Percentiles rank a stretch among this genome's conserved stretches.
Conservation (phyloP, 768 basidiomycete genomes). For the Piloderma croceum region DNA sequence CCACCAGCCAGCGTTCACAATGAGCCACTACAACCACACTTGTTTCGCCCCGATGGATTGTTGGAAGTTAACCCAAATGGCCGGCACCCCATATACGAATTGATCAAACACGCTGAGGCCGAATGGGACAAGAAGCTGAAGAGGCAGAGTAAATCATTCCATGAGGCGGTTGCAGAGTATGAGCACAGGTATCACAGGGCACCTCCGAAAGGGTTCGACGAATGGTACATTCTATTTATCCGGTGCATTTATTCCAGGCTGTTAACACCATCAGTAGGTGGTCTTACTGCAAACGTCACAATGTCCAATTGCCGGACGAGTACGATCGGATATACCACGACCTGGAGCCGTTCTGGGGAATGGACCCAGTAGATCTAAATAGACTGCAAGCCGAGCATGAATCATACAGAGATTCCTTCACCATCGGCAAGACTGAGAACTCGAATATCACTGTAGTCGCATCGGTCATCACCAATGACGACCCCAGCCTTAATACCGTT, state of each 20-base stretch:
- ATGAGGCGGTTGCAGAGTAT: constrained; percentile 37
- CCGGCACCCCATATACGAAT: constrained; percentile 40
- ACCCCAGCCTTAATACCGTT: too few relatives aligned
- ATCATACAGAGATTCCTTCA: constrained; percentile 27
- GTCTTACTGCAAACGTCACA: constrained; percentile 38
- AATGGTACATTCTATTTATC: constrained; percentile 33
- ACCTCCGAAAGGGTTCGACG: constrained; percentile 42
- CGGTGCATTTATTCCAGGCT: too few relatives aligned
- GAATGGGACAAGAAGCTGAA: constrained; percentile 35
- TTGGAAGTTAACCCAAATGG: constrained; percentile 31
- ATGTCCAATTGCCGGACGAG: constrained; percentile 48
- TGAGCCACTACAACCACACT: background rate
- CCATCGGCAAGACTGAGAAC: constrained; percentile 25
- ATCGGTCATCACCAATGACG: too few relatives aligned
- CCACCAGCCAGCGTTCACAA: too few relatives aligned
- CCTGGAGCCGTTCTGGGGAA: constrained; percentile 40
- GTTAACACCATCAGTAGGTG: constrained; percentile 35
- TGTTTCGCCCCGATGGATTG: constrained; percentile 26
- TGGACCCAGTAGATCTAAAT: constrained; percentile 29
- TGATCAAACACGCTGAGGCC: constrained; percentile 33
- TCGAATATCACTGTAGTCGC: too few relatives aligned
- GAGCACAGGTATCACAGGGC: constrained; percentile 28
- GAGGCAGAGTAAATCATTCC: constrained; percentile 32
- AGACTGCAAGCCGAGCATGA: constrained; percentile 25
- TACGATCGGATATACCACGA: constrained; percentile 46